phyloP scores from a whole-genome alignment of 2,329 filamentous ascomycete species.

The Penicillium sp. region DNA sequence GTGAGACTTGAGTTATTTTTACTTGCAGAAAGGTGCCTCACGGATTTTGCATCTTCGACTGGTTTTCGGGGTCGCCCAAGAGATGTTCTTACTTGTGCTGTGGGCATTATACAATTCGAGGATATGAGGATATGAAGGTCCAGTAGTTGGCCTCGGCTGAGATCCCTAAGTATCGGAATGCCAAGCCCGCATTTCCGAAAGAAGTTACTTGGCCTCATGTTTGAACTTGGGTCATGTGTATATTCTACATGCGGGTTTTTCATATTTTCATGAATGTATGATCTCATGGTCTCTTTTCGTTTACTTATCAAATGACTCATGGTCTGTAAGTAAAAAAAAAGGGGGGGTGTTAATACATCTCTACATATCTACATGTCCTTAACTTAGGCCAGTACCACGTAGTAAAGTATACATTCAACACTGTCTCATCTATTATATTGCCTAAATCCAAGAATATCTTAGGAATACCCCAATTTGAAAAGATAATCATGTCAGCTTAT shows the following conservation, averaged over 20 bases:
- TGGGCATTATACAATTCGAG: not conserved
- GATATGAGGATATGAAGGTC: not conserved
- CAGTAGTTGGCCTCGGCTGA: not conserved
- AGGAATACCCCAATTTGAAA: not conserved
- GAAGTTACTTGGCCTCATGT: not conserved
- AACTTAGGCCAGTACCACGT: not conserved
- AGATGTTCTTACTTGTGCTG: not conserved
- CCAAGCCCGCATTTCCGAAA: not conserved
- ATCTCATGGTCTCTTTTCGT: not conserved
- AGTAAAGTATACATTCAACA: not conserved
- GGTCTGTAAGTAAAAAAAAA: not conserved
- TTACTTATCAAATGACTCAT: too few relatives aligned
- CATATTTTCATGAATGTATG: not conserved
- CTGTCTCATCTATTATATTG: not conserved
- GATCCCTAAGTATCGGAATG: not conserved
- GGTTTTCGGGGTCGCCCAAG: conserved; percentile 1
- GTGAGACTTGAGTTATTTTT: not conserved
- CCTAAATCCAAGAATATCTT: not conserved
- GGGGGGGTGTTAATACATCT: not conserved
- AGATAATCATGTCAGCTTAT: not conserved
- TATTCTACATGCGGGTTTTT: not conserved
- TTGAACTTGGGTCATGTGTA: not conserved
- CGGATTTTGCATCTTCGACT: conserved; percentile 1
- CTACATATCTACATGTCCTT: not conserved
- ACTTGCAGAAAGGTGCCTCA: not conserved